phyloP scores from a whole-genome alignment of 2,329 filamentous ascomycete species.

The Ophiosphaerella korrae region DNA sequence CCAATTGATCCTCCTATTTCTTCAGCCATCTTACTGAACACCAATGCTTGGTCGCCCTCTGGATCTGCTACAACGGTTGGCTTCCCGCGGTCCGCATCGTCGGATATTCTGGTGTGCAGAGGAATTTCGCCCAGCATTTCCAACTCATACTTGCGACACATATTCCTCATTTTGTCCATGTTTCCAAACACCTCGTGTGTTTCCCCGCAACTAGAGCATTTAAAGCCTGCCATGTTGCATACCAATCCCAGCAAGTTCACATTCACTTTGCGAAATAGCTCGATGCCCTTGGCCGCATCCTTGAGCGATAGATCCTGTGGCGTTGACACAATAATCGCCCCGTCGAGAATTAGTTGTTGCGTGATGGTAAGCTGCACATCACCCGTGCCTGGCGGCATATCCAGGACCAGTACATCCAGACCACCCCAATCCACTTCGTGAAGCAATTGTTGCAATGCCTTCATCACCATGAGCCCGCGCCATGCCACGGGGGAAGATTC shows the following conservation, averaged over 20 bases:
- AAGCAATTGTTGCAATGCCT: conserved; percentile 91
- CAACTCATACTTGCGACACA: conserved; percentile 75
- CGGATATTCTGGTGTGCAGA: conserved; percentile 82
- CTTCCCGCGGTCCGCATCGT: conserved; percentile 83
- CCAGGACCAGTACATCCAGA: conserved; percentile 85
- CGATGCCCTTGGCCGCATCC: conserved; percentile 88
- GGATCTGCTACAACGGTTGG: conserved; percentile 91
- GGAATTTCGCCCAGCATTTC: conserved; percentile 89
- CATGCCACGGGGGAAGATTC: conserved; percentile 86
- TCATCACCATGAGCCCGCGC: conserved; percentile 97
- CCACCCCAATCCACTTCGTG: conserved; percentile 95
- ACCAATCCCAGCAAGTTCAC: conserved; percentile 84
- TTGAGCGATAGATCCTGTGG: conserved; percentile 92
- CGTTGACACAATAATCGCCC: conserved; percentile 85
- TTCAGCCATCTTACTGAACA: conserved; percentile 74
- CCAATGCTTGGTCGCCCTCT: conserved; percentile 69
- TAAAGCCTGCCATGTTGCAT: conserved; percentile 49
- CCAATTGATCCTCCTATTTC: conserved; percentile 45
- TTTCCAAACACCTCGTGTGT: conserved; percentile 54
- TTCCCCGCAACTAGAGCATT: conserved; percentile 56
- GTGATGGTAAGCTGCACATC: conserved; percentile 97
- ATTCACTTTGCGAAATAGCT: conserved; percentile 87
- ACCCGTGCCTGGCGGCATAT: conserved; percentile 91
- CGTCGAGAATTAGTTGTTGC: conserved; percentile 88
- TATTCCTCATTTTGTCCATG: conserved; percentile 76